These are phyloP conservation scores for Ceratobasidium sp. DNA, from an alignment of 1,284 basidiomycete genomes.

Conservation along the genomic window DNA sequence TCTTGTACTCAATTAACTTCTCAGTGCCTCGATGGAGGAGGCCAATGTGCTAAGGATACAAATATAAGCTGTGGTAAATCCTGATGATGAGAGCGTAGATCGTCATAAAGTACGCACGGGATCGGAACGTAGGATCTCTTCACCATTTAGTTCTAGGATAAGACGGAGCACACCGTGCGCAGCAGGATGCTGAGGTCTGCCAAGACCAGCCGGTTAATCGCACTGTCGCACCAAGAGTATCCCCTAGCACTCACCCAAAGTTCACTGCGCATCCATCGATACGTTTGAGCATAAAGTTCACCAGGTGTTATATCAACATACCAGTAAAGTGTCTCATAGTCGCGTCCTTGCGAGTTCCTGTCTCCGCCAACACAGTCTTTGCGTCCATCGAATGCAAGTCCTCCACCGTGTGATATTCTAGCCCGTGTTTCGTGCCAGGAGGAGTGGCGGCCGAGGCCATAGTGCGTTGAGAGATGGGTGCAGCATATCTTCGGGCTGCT, in stretches of 20 bases:
- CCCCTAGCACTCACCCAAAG: constrained; percentile 74
- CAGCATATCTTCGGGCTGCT: constrained; percentile 16
- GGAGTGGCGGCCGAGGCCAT: constrained; percentile 31
- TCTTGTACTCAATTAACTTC: constrained; percentile 99
- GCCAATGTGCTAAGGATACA: constrained; percentile 83
- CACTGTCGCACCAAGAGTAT: not conserved
- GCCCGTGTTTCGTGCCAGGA: constrained; percentile 41
- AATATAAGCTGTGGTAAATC: constrained; percentile 46
- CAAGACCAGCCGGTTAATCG: constrained; percentile 1
- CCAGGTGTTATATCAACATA: constrained; percentile 57
- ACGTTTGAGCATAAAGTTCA: constrained; percentile 26
- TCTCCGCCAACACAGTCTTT: constrained; percentile 82
- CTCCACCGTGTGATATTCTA: constrained; percentile 74
- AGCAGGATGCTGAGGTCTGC: constrained; percentile 96
- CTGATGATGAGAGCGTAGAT: constrained; percentile 12
- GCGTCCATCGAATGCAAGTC: constrained; percentile 84
- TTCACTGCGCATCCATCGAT: constrained; percentile 70
- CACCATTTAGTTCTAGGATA: constrained; percentile 98
- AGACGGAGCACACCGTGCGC: constrained; percentile 98
- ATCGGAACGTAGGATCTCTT: constrained; percentile 92
- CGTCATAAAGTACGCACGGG: constrained; percentile 70
- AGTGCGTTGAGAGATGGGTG: not conserved
- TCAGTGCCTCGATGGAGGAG: constrained; percentile 98
- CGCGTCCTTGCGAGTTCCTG: constrained; percentile 78
- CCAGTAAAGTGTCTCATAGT: constrained; percentile 93